Base-by-base conservation (phyloP, 805 yeast genomes). In the Zygosaccharomyces gambellarensis region DNA sequence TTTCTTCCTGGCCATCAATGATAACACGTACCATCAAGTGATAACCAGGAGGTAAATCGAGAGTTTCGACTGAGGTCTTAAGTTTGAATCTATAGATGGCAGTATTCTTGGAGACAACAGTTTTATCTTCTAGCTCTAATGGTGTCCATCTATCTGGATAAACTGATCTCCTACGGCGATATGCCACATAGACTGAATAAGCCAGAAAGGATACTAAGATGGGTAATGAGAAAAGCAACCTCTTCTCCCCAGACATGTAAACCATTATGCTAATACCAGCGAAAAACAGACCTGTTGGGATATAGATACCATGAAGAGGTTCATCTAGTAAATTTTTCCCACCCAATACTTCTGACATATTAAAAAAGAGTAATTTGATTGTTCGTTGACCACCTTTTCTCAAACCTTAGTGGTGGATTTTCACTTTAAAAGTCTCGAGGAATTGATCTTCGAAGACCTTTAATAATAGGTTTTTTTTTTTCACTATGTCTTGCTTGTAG, bases 11-110 rank as follows among this genome's bases (percentile, higher is more conserved):
- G 12, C 66, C 69, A 31, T 67, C 69, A 45, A 76, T 72, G 2
- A 53, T 55, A 10, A 76, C 67, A 49, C 68, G 67, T 55, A 84
- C 83, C 10, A 85, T 87, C 45, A 87, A 72, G 64, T 85, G 87
- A 61, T 83, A 87, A 30, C 94, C 94, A 38, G 85, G 78, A 22
- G 92, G 90, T 42, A 85, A 75, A 47, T 79, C 73, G 57, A 87
- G 71, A 7, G 77, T 72, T 59, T 85, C 90, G 36, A 77, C 75
- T 4, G 80, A 81, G 48, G 81, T 76, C 50, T 71, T 71, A 59
- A 87, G 71, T 60, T 80, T 80, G 70, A 87, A 87, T 51, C 94
- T 73, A 64, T 85, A 87, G 51, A 87, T 69, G 39, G 90, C 90
- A 5, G 83, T 69, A 67, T 86, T 82, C 58, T 77, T 82, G 10